Conservation (phyloP, 768 basidiomycete genomes). For the Lentinula aciculospora region DNA sequence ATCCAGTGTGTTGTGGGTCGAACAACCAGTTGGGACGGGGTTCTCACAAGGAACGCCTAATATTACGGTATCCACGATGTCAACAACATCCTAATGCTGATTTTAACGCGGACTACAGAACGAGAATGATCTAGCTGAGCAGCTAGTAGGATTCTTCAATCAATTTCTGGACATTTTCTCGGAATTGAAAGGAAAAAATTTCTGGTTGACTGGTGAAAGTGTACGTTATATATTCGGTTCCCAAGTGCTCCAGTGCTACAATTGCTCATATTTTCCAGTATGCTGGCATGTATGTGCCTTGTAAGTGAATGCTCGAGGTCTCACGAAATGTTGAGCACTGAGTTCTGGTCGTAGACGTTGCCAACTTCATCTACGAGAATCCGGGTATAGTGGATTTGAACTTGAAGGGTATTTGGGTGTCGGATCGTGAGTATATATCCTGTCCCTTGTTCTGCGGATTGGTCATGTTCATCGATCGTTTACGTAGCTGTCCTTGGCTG, state of each 20-base stretch:
- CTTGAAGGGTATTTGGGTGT: constrained; percentile 68
- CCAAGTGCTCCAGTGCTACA: neutral
- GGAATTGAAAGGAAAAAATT: constrained; percentile 67
- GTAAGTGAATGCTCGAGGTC: constrained; percentile 23
- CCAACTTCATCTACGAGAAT: constrained; percentile 66
- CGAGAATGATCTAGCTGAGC: constrained; percentile 42
- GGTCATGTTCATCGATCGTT: neutral
- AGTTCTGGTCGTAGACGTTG: constrained; percentile 46
- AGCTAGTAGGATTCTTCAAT: constrained; percentile 57
- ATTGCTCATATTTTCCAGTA: constrained; percentile 27
- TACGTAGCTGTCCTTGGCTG: constrained; percentile 50
- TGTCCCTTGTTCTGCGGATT: neutral
- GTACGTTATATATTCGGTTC: constrained; percentile 33
- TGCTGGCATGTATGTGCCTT: constrained; percentile 49
- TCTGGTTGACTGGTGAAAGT: constrained; percentile 71
- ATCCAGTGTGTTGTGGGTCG: constrained; percentile 68
- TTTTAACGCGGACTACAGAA: constrained; percentile 23
- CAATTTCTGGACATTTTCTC: constrained; percentile 74
- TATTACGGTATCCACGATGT: constrained; percentile 36
- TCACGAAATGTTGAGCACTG: neutral
- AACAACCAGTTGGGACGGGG: constrained; percentile 78
- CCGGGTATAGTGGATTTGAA: constrained; percentile 45
- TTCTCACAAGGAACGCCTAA: constrained; percentile 68
- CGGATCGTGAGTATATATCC: constrained; percentile 48
- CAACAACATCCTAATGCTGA: constrained; percentile 10